Evolutionary conservation across 164 flowering plant species (phyloP), one percentile per base, ranked within the genome.

Genomic region (Platanus orientalis): DNA sequence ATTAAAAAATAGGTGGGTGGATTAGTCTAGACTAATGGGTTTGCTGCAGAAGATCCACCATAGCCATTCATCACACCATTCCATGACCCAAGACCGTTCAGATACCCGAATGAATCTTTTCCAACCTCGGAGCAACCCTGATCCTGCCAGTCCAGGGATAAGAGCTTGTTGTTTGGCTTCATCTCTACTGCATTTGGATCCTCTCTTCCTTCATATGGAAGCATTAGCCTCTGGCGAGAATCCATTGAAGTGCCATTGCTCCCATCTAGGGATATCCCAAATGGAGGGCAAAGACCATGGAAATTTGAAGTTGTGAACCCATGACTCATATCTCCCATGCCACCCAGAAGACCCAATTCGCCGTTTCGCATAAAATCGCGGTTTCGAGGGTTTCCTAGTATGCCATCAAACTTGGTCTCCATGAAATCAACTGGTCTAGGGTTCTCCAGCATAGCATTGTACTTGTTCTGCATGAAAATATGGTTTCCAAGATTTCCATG

Each of bases 101-200:
- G 39, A 63, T 79, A 72, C 29, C 81, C 84, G 50, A 51, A 66
- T 16, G 80, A 62, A 42, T 83, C 80, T 45, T 76, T 79, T 9
- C 76, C 81, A 53, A 57, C 69, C 53, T 75, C 77, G 36, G 79
- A 75, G 42, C 80, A 77, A 27, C 81, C 79, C 36, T 87, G 86
- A 47, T 84, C 85, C 61, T 84, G 87, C 90, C 90, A 84, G 5
- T 82, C 87, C 50, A 82, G 78, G 20, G 90, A 73, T 73, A 88
- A 60, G 9, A 84, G 67, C 72, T 76, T 80, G 21, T 78, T 58
- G 58, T 71, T 81, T 55, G 89, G 88, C 76, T 87, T 87, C 71
- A 61, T 30, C 19, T 73, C 76, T 23, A 61, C n/a, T 26, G 27
- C 70, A 59, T 69, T 62, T 27, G 28, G 61, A 21, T 68, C 62